Conservation (phyloP, 768 basidiomycete genomes). For the Psilocybe cyanescens region DNA sequence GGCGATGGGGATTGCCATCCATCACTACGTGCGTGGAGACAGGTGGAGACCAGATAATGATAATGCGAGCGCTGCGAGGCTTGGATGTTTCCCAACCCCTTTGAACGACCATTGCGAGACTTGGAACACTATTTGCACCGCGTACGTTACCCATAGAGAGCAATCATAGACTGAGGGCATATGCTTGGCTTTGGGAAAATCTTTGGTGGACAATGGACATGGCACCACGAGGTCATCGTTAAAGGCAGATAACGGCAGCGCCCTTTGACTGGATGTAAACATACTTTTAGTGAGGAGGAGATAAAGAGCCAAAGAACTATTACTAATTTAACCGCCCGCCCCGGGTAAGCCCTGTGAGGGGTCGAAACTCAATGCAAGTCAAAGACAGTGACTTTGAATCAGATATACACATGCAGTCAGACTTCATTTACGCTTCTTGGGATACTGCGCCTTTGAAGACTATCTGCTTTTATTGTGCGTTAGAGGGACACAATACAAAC, state of each 20-base stretch:
- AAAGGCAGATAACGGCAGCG: neutral
- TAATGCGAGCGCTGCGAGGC: neutral
- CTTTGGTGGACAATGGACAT: neutral
- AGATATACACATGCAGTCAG: too few relatives aligned
- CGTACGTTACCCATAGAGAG: neutral
- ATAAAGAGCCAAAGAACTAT: neutral
- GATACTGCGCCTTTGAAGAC: neutral
- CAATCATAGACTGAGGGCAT: neutral
- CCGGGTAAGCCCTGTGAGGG: neutral
- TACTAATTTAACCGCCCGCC: neutral
- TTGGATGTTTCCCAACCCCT: neutral
- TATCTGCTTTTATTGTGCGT: neutral
- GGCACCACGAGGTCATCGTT: neutral
- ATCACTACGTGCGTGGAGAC: neutral
- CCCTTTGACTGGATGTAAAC: neutral
- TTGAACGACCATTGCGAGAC: neutral
- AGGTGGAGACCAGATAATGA: neutral
- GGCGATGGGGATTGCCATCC: neutral
- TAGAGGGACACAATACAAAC: too few relatives aligned
- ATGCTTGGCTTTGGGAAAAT: neutral
- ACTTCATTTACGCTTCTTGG: neutral
- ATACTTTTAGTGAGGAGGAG: neutral
- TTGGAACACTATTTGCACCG: neutral
- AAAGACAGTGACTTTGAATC: neutral
- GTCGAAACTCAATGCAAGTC: neutral